Evolutionary conservation across 2,329 filamentous ascomycete species (phyloP).

Genomic region (Juglanconis oblonga): DNA sequence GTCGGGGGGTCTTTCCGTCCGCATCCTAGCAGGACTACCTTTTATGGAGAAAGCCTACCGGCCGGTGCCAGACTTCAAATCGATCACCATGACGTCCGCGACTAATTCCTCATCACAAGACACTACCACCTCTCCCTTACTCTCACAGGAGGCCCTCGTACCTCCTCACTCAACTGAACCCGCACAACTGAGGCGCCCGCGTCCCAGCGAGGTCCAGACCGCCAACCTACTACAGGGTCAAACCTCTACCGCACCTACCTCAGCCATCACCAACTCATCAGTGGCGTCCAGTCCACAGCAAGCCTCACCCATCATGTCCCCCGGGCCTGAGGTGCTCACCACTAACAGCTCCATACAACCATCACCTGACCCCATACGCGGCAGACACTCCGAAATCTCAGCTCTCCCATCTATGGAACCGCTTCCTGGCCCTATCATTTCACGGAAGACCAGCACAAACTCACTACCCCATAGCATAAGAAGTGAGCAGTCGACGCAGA

Average conservation of each 20-base stretch:
- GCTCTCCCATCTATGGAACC: conserved; percentile 37
- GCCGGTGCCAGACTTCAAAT: conserved; percentile 14
- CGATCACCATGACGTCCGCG: conserved; percentile 31
- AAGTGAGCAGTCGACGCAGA: conserved; percentile 55
- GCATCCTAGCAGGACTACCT: conserved; percentile 17
- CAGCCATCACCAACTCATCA: conserved; percentile 55
- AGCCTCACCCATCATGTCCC: conserved; percentile 56
- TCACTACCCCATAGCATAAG: conserved; percentile 62
- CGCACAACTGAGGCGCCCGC: conserved; percentile 37
- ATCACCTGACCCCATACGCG: conserved; percentile 62
- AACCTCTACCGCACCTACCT: conserved; percentile 42
- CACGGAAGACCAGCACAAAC: conserved; percentile 55
- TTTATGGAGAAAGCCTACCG: conserved; percentile 14
- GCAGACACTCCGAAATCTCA: conserved; percentile 36
- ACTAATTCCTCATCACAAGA: conserved; percentile 22
- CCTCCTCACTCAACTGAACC: conserved; percentile 38
- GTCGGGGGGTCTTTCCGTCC: conserved; percentile 17
- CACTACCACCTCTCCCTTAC: conserved; percentile 28
- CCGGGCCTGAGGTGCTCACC: conserved; percentile 50
- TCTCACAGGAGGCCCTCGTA: conserved; percentile 37
- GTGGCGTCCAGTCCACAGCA: conserved; percentile 53
- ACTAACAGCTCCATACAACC: conserved; percentile 63
- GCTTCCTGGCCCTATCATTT: conserved; percentile 60
- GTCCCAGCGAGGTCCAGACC: conserved; percentile 48
- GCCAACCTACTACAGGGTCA: conserved; percentile 36